Evolutionary conservation across 441 rosid genomes (phyloP).

Genomic region (Arabidopsis hybrid): DNA sequence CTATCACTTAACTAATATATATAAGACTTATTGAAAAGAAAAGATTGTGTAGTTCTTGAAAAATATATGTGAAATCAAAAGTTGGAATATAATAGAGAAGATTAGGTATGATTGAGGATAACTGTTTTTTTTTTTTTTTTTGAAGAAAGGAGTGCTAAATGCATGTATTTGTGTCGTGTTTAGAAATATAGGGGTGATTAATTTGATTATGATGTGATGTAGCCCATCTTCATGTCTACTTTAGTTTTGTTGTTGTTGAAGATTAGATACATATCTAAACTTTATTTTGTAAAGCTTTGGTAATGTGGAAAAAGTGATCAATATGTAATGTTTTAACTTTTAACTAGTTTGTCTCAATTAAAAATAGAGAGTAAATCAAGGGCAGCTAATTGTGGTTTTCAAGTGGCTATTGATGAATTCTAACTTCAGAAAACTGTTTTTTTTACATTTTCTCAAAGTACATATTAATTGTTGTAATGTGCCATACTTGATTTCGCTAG

Average conservation of each 20-base stretch:
- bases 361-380: neutral
- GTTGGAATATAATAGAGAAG: conserved; percentile 38
- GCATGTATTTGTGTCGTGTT: conserved; percentile 43
- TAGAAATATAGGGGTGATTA: conserved; percentile 57
- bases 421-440: neutral
- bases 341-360: too few relatives aligned
- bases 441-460: neutral
- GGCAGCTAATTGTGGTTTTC: neutral
- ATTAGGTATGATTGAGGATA: conserved; percentile 49
- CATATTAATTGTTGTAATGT: conserved; percentile 13
- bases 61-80: conserved; percentile 17
- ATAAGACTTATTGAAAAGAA: neutral
- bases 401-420: conserved; percentile 18
- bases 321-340: neutral
- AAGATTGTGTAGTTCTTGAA: neutral
- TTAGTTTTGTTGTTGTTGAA: conserved; percentile 43
- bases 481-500: conserved; percentile 21
- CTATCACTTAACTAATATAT: neutral
- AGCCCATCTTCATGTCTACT: conserved; percentile 44
- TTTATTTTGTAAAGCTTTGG: conserved; percentile 24
- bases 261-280: conserved; percentile 24
- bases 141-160: conserved; percentile 49
- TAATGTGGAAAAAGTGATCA: conserved; percentile 23
- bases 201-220: conserved; percentile 50
- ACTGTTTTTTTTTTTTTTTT: conserved; percentile 14